A percentile compares a stretch with the other conserved stretches of the same genome.
Conservation (phyloP, 1,284 basidiomycete genomes). For the Apiotrichum brassicae region DNA sequence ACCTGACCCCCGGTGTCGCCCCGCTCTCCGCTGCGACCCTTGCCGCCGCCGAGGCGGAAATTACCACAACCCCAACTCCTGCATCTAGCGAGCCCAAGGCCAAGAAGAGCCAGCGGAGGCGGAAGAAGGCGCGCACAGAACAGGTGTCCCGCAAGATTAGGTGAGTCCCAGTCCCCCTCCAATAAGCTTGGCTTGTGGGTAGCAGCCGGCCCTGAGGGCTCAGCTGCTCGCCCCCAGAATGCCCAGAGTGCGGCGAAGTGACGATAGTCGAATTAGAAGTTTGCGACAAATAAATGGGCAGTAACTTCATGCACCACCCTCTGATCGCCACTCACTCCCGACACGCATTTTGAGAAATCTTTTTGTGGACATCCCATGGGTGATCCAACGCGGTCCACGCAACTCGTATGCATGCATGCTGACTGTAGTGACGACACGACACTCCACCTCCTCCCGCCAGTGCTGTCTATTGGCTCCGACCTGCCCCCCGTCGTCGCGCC, state of each 20-base stretch:
- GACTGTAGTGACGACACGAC: slow-evolving; percentile 12
- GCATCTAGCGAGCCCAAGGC: not conserved
- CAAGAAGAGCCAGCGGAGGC: slow-evolving; percentile 7
- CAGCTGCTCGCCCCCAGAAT: too few species aligned
- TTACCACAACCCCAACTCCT: not conserved
- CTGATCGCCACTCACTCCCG: not conserved
- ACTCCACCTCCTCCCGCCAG: slow-evolving; percentile 22
- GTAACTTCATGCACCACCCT: slow-evolving; percentile 8
- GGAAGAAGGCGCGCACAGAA: slow-evolving; percentile 9
- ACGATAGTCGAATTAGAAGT: slow-evolving; percentile 4
- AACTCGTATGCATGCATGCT: too few species aligned
- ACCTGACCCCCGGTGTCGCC: slow-evolving; percentile 11
- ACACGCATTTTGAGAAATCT: not conserved
- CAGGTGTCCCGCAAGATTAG: slow-evolving; percentile 5
- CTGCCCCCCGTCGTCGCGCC: slow-evolving; percentile 28
- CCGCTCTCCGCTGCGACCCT: slow-evolving; percentile 11
- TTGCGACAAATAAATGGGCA: not conserved
- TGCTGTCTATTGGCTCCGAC: slow-evolving; percentile 4
- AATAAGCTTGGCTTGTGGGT: too few species aligned
- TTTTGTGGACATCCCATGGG: not conserved
- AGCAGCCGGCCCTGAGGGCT: too few species aligned
- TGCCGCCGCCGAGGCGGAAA: slow-evolving; percentile 12
- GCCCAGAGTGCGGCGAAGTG: not conserved
- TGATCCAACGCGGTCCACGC: too few species aligned
- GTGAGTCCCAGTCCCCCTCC: too few species aligned